Percentiles rank a stretch among this genome's conserved stretches.
These are phyloP conservation scores for Debaryomyces robertsiae DNA, from an alignment of 1,139 yeast genomes.

Conservation along the genomic window DNA sequence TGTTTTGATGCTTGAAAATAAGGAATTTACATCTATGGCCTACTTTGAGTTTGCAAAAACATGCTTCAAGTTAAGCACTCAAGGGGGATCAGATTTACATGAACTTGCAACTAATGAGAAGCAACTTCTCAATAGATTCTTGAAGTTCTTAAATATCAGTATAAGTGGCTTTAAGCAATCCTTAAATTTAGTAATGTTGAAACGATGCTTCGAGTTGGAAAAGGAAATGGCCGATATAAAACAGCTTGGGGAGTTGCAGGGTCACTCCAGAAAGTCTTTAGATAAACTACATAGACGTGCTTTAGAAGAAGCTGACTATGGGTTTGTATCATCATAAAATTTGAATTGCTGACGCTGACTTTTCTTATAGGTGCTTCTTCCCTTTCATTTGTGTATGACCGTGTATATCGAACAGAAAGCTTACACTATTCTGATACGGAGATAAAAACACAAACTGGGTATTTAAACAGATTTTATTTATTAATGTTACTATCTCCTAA, in stretches of 20 bases:
- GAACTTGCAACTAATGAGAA: constrained; percentile 12
- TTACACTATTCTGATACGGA: constrained; percentile 8
- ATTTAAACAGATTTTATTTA: background rate
- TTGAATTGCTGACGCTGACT: background rate
- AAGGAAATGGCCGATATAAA: constrained; percentile 32
- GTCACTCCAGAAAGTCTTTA: constrained; percentile 38
- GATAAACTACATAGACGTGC: constrained; percentile 31
- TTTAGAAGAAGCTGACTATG: constrained; percentile 34
- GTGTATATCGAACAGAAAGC: background rate
- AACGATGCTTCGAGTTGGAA: constrained; percentile 35
- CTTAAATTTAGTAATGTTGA: constrained; percentile 30
- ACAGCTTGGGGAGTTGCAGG: constrained; percentile 29
- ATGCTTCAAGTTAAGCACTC: constrained; percentile 21
- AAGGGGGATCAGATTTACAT: constrained; percentile 5
- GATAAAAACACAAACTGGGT: constrained; percentile 2
- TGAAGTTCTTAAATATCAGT: constrained; percentile 42
- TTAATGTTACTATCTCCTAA: background rate
- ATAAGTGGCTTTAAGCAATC: constrained; percentile 47
- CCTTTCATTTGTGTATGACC: too few species aligned
- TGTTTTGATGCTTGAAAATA: constrained; percentile 37
- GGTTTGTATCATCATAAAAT: constrained; percentile 17
- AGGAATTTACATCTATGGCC: constrained; percentile 37
- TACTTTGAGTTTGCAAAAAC: constrained; percentile 40
- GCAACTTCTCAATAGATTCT: constrained; percentile 26
- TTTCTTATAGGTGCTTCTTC: too few species aligned